Evolutionary conservation across 441 rosid genomes (phyloP), one percentile per base, ranked within the genome.

Genomic region (Pelargonium australe): DNA sequence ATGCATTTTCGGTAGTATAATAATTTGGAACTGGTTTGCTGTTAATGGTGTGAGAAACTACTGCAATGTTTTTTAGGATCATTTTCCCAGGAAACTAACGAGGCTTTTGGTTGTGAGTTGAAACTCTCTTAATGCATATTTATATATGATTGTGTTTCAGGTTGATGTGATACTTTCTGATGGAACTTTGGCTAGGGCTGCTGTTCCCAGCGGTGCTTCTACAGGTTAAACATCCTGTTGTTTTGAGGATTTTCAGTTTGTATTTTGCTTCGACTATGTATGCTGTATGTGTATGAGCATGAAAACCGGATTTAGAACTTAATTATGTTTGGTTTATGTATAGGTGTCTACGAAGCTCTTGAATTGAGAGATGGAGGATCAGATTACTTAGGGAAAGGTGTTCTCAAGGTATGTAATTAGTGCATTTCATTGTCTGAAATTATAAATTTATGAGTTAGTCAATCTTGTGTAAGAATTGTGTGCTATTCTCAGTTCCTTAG

Each of bases 301-400:
- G 37, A 31, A 31, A 31, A 31, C 37, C 5, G 4, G 37, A 31
- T 31, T 31, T 3, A 2, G 17, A n/a, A 3, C 58, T 51, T 13
- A 13, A 16, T n/a, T 16, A 9, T 47, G 20, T 7, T 25, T 34
- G 13, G 43, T 9, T n/a, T 55, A 55, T 23, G 37, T 31, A 31
- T 58, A 80, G 86, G 86, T 57, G n/a, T 79, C 57, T 81, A 83
- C 58, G 84, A 83, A 75, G 84, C 86, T 7, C 72, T 80, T n/a
- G 84, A 83, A 51, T 63, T 83, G 78, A 79, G 83, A 66, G 86
- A 83, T 68, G 84, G 84, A 2, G 83, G 86, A 62, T 75, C 80
- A 67, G 86, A 83, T 68, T 83, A 81, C 70, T 83, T 79, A 9
- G 86, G 86, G 28, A 83, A 80, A 67, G 86, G 84, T 72, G 86